phyloP scores from a whole-genome alignment of 352 stramenopile genomes.

The Globisporangium nunn region DNA sequence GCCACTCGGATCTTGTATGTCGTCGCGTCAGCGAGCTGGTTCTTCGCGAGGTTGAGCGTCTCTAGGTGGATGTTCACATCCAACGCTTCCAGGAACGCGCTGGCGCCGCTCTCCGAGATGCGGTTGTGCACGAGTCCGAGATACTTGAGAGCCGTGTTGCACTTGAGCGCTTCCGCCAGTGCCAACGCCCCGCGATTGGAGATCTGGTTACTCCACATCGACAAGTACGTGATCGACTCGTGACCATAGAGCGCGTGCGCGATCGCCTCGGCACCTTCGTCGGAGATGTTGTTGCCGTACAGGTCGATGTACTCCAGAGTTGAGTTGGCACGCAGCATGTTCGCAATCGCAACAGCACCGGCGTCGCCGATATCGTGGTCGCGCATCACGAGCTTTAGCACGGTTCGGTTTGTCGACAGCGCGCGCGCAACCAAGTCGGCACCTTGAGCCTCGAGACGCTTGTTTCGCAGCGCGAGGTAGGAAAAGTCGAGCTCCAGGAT shows the following conservation, averaged over 20 bases:
- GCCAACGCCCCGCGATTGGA: constrained; percentile 36
- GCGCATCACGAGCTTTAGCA: constrained; percentile 53
- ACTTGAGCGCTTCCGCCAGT: constrained; percentile 51
- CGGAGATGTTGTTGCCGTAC: constrained; percentile 62
- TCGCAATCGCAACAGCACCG: constrained; percentile 49
- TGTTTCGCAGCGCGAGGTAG: constrained; percentile 43
- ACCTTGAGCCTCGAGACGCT: constrained; percentile 39
- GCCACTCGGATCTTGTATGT: constrained; percentile 37
- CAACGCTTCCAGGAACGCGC: constrained; percentile 48
- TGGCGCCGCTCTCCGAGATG: constrained; percentile 35
- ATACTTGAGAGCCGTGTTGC: constrained; percentile 56
- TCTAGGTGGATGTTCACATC: constrained; percentile 63
- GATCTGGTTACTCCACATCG: constrained; percentile 58
- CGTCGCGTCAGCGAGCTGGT: constrained; percentile 35
- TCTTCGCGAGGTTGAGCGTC: constrained; percentile 49
- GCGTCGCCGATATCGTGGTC: constrained; percentile 66
- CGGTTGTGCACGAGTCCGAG: constrained; percentile 54
- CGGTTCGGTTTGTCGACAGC: constrained; percentile 50
- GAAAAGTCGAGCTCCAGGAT: constrained; percentile 69
- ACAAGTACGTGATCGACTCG: constrained; percentile 52
- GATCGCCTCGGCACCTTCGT: constrained; percentile 45
- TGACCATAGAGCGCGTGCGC: constrained; percentile 68
- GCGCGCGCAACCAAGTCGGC: constrained; percentile 59
- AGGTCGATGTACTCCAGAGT: constrained; percentile 66
- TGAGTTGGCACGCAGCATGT: constrained; percentile 65